phyloP scores from a whole-genome alignment of 2,329 filamentous ascomycete genomes.

The Tolypocladium pustulatum region DNA sequence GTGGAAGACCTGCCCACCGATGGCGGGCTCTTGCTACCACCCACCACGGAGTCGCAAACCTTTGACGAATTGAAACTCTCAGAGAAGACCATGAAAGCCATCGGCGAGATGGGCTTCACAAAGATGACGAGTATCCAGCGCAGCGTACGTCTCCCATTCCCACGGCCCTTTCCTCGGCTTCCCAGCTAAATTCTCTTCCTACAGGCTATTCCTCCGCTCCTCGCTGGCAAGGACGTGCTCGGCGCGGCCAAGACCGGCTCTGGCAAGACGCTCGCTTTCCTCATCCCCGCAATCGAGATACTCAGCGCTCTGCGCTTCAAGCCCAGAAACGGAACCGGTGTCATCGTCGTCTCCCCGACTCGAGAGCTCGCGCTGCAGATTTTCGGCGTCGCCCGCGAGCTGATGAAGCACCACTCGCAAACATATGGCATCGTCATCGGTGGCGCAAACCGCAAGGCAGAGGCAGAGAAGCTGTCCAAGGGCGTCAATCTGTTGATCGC shows the following conservation, averaged over 20 bases:
- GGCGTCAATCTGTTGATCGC: constrained; percentile 92
- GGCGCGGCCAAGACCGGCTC: constrained; percentile 94
- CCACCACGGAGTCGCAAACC: constrained; percentile 53
- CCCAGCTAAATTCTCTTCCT: neutral
- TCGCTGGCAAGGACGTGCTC: constrained; percentile 85
- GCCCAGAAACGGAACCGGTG: constrained; percentile 85
- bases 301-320: constrained; percentile 85
- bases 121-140: constrained; percentile 94
- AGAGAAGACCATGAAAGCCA: constrained; percentile 79
- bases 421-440: constrained; percentile 96
- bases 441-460: constrained; percentile 80
- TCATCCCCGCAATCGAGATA: constrained; percentile 93
- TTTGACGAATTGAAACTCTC: constrained; percentile 80
- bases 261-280: constrained; percentile 89
- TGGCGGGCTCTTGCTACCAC: constrained; percentile 37
- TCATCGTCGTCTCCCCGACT: constrained; percentile 86
- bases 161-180: neutral
- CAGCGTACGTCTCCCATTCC: constrained; percentile 25
- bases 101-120: constrained; percentile 83
- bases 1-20: constrained; percentile 23
- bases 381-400: constrained; percentile 85
- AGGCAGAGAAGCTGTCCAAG: constrained; percentile 88
- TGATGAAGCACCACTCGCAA: constrained; percentile 87
- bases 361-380: constrained; percentile 92
- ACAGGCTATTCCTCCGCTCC: constrained; percentile 68